phyloP scores from a whole-genome alignment of 2,329 filamentous ascomycete species.

The Peltaster fructicola region DNA sequence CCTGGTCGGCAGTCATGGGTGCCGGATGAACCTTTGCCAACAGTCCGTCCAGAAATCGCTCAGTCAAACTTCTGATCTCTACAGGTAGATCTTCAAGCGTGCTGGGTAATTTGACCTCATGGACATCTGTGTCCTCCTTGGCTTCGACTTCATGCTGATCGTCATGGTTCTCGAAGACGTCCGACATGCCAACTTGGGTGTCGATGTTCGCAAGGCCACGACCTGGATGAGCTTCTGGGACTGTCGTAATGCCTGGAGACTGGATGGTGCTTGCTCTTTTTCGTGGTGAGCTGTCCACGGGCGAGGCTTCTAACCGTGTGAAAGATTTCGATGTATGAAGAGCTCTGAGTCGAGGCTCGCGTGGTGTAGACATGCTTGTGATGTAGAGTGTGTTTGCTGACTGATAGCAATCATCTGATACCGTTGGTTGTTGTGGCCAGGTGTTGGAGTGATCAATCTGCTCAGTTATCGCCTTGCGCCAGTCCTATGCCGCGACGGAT shows the following conservation, averaged over 20 bases:
- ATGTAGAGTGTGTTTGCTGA: too few species aligned
- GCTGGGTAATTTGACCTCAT: constrained; percentile 32
- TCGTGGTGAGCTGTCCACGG: constrained; percentile 14
- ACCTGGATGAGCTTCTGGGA: constrained; percentile 29
- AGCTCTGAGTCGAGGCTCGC: constrained; percentile 13
- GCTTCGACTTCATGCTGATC: constrained; percentile 14
- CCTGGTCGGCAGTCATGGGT: constrained; percentile 64
- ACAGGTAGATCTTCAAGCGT: constrained; percentile 83
- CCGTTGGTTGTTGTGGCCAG: constrained; percentile 2
- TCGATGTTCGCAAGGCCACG: too few species aligned
- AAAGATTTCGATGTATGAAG: constrained; percentile 31
- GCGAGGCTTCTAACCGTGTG: constrained; percentile 24
- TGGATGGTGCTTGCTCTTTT: constrained; percentile 31
- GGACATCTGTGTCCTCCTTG: constrained; percentile 8
- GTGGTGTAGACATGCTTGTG: too few species aligned
- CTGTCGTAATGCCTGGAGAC: constrained; percentile 23
- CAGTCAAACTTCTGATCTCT: constrained; percentile 76
- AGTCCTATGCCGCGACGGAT: constrained; percentile 1
- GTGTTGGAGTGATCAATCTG: too few species aligned
- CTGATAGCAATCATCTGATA: constrained; percentile 5
- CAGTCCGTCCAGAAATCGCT: constrained; percentile 83
- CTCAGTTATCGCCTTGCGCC: too few species aligned
- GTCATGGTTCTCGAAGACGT: constrained; percentile 26
- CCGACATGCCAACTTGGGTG: constrained; percentile 15
- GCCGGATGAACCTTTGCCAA: constrained; percentile 71